Conservation (phyloP, 352 stramenopile species). For the Pythium sukuiense region DNA sequence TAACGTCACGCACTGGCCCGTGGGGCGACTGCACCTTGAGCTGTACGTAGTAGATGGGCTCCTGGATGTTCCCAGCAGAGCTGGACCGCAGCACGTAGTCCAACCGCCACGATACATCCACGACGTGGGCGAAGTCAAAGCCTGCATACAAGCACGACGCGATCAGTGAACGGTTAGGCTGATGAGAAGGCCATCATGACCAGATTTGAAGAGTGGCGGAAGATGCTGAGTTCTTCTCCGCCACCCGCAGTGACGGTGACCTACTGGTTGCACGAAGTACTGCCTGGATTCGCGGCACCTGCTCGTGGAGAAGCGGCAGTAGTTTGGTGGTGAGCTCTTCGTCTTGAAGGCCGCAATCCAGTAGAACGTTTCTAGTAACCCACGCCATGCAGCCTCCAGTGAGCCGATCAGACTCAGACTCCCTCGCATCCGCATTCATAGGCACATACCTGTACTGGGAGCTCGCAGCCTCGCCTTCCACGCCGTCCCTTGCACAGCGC, state of each 20-base stretch:
- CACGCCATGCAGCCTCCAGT: background rate
- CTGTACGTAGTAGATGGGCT: conserved; percentile 64
- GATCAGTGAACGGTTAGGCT: background rate
- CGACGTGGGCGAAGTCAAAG: conserved; percentile 74
- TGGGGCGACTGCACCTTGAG: conserved; percentile 55
- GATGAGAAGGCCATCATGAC: background rate
- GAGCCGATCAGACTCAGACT: background rate
- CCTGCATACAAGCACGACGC: conserved; percentile 25
- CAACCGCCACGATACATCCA: conserved; percentile 69
- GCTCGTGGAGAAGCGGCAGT: conserved; percentile 12
- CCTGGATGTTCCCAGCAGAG: conserved; percentile 50
- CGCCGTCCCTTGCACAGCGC: conserved; percentile 20
- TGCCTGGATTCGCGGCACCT: conserved; percentile 21
- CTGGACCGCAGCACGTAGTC: conserved; percentile 70
- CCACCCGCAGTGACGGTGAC: background rate
- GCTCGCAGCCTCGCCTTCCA: background rate
- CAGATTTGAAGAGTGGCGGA: background rate
- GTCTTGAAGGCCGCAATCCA: conserved; percentile 23
- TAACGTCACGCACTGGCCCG: conserved; percentile 35
- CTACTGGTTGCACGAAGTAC: conserved; percentile 24
- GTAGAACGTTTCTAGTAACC: background rate
- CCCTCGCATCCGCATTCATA: background rate
- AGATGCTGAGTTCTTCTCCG: background rate
- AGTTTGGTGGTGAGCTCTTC: conserved; percentile 15
- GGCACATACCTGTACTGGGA: conserved; percentile 12